These are phyloP conservation scores for Bretziella fagacearum DNA, from an alignment of 2,329 filamentous ascomycete genomes.

Conservation along the genomic window DNA sequence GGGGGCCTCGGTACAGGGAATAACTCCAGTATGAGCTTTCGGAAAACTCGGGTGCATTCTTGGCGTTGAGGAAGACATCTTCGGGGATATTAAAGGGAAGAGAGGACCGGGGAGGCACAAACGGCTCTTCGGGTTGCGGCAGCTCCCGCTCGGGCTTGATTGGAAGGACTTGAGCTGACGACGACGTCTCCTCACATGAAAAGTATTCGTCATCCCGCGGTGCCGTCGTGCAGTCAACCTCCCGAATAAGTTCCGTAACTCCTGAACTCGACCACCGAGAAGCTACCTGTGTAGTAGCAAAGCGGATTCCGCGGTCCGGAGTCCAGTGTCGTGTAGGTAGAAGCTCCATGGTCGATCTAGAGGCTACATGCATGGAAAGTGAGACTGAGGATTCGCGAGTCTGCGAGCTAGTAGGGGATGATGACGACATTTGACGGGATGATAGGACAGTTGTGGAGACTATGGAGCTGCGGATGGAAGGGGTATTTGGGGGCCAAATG, in stretches of 20 bases:
- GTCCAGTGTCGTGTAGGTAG: neutral
- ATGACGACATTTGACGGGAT: neutral
- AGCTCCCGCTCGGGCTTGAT: conserved; percentile 2
- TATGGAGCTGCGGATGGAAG: too few relatives aligned
- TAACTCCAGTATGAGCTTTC: conserved; percentile 50
- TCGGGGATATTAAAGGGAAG: conserved; percentile 31
- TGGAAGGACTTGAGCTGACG: too few relatives aligned
- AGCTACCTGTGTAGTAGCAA: neutral
- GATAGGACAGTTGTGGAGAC: neutral
- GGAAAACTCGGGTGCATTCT: conserved; percentile 27
- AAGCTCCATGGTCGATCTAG: neutral
- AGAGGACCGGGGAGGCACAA: conserved; percentile 23
- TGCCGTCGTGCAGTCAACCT: too few relatives aligned
- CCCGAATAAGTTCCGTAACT: neutral
- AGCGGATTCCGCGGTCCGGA: conserved; percentile 7
- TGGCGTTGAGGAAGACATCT: conserved; percentile 31
- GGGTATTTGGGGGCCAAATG: too few relatives aligned
- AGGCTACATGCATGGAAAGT: neutral
- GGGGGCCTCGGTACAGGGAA: conserved; percentile 42
- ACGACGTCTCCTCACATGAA: too few relatives aligned
- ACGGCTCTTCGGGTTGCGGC: conserved; percentile 14
- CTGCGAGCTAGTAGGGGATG: too few relatives aligned
- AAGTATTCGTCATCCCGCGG: too few relatives aligned
- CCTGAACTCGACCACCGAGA: too few relatives aligned
- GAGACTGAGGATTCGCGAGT: neutral